A percentile compares a stretch with the other conserved stretches of the same genome.
phyloP scores from a whole-genome alignment of 768 basidiomycete species.

The Holtermannia corniformis region DNA sequence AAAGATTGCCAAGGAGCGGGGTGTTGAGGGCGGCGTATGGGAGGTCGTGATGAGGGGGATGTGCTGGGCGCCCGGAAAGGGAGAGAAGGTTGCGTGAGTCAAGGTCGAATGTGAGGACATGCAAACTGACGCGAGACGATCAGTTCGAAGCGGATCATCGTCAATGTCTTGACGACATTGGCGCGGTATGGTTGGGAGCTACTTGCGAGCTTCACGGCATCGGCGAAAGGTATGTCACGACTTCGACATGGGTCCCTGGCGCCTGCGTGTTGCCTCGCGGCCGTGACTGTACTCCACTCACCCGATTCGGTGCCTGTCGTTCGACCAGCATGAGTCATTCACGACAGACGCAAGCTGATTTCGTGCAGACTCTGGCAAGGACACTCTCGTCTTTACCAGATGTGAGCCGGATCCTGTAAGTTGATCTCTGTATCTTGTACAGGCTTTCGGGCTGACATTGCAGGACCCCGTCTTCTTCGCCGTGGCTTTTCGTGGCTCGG shows the following conservation, averaged over 20 bases:
- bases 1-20: conserved; percentile 25
- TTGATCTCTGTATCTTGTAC: background rate
- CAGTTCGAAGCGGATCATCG: conserved; percentile 28
- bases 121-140: background rate
- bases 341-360: too few relatives aligned
- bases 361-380: conserved; percentile 29
- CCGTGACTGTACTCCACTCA: too few relatives aligned
- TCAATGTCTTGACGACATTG: conserved; percentile 30
- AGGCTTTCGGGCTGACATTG: background rate
- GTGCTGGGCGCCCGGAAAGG: conserved; percentile 25
- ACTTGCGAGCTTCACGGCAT: conserved; percentile 24
- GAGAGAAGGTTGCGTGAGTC: conserved; percentile 31
- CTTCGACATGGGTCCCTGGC: background rate
- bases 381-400: conserved; percentile 24
- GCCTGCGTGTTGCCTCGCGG: too few relatives aligned
- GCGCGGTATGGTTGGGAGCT: conserved; percentile 28
- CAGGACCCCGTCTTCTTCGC: conserved; percentile 31
- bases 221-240: conserved; percentile 22
- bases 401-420: conserved; percentile 26
- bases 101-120: background rate
- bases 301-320: background rate
- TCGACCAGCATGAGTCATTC: background rate
- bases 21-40: conserved; percentile 33
- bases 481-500: conserved; percentile 26
- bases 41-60: conserved; percentile 24